Base-by-base conservation (phyloP, 371 early-diverging fungal species). In the Haplosporangium sp. region DNA sequence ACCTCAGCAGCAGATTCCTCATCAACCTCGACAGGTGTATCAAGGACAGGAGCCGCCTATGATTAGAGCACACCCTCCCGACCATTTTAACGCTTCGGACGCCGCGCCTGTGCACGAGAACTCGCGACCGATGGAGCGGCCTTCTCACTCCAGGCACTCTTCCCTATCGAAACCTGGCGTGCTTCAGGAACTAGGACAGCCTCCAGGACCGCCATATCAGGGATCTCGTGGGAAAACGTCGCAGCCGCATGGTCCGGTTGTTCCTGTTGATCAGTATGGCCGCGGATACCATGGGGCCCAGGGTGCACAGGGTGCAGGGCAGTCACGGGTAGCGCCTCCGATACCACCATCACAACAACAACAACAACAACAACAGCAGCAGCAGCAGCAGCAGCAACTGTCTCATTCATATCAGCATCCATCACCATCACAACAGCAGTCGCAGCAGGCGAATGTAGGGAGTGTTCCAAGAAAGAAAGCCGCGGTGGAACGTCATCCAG, bases 131-230 rank as follows among this genome's bases (percentile, higher is more conserved):
- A 50, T 50, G 5, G 71, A 69, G 16, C 55, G 65, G 36, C 69
- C 65, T 20, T 48, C 73, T 9, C 73, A 69, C 16, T 73, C 73
- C 7, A 59, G 73, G 36, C 60, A 72, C 56, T 72, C 73, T 0
- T 72, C 73, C 0, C 5, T 69, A 11, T 58, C 80, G 12, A 73
- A 68, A 46, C 29, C 69, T 12, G 64, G 57, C 5, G 41, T 58
- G 14, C 38, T 36, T 10, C 10, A 47, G 0, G 73, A 73, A 43
- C 64, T 62, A 11, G 36, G 23, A 12, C 66, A 62, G 21, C 53
- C 51, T n/a, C 70, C 40, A 21, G 69, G 65, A 1, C 59, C 45
- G n/a, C 12, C 56, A 5, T 65, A 62, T 51, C 79, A 43, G 20
- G 36, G 29, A 11, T 13, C 29, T 47, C 59, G 54, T 13, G 52